A percentile compares a stretch with the other conserved stretches of the same genome.
Conservation (phyloP, 441 rosid genomes). For the Kokia cookei region DNA sequence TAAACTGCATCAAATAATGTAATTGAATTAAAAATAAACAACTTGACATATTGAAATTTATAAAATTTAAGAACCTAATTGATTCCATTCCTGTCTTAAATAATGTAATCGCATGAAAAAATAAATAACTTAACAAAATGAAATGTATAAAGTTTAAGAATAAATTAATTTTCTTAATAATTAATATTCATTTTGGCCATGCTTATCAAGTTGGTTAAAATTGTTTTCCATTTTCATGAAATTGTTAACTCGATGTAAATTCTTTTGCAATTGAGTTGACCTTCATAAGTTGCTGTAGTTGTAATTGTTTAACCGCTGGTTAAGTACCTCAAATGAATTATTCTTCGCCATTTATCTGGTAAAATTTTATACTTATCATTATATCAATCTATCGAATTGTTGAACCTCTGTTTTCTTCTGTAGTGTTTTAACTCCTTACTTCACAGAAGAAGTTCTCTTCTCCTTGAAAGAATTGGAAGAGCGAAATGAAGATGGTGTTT, state of each 20-base stretch:
- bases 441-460: slow-evolving; percentile 94
- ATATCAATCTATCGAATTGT: too few species aligned
- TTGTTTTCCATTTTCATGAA: not conserved
- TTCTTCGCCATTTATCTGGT: not conserved
- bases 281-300: not conserved
- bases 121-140: not conserved
- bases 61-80: not conserved
- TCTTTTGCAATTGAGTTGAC: not conserved
- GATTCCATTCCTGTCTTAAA: not conserved
- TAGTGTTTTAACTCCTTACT: slow-evolving; percentile 98
- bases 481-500: slow-evolving; percentile 97
- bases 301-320: not conserved
- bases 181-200: not conserved
- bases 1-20: not conserved
- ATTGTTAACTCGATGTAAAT: not conserved
- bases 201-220: not conserved
- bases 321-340: not conserved
- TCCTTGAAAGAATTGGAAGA: slow-evolving; percentile 70
- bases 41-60: not conserved
- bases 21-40: not conserved
- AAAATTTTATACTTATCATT: not conserved
- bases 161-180: not conserved
- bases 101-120: not conserved
- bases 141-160: not conserved
- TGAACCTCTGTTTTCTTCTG: not conserved